These are phyloP conservation scores for Aegilops speltoides DNA, from an alignment of 176 grass and related monocot genomes.

Conservation along the genomic window DNA sequence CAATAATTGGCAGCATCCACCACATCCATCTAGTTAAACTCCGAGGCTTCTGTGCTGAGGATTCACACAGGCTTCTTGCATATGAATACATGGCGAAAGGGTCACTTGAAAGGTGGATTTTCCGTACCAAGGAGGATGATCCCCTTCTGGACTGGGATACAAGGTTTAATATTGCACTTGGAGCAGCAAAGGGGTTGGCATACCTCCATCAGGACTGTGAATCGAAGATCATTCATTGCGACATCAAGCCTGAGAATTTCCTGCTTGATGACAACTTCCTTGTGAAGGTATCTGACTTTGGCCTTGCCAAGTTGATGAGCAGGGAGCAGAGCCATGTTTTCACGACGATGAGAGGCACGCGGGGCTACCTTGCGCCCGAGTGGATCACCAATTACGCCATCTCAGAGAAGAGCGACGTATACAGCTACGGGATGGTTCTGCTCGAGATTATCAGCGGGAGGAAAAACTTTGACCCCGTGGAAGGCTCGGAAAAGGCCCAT, in stretches of 20 bases:
- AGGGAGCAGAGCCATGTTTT: conserved; percentile 98
- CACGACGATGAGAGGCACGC: conserved; percentile 79
- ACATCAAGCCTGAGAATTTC: conserved; percentile 98
- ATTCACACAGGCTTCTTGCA: conserved; percentile 73
- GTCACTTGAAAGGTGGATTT: conserved; percentile 89
- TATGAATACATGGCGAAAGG: conserved; percentile 96
- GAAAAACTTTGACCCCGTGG: conserved; percentile 74
- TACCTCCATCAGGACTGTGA: conserved; percentile 96
- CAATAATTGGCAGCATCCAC: conserved; percentile 93
- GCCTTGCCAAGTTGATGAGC: conserved; percentile 97
- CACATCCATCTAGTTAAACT: conserved; percentile 97
- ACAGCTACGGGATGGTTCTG: conserved; percentile 95
- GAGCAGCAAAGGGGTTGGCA: conserved; percentile 76
- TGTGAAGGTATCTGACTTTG: conserved; percentile 96
- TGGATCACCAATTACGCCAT: conserved; percentile 93
- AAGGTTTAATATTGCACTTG: conserved; percentile 80
- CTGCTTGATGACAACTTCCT: conserved; percentile 79
- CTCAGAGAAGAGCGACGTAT: conserved; percentile 95
- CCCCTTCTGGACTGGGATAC: conserved; percentile 73
- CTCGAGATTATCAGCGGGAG: conserved; percentile 86
- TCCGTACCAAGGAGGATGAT: conserved; percentile 26
- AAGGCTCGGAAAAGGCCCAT: conserved; percentile 78
- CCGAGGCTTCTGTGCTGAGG: conserved; percentile 78
- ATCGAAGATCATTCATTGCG: conserved; percentile 90
- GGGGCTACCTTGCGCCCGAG: conserved; percentile 90